Evolutionary conservation across 108 stramenopile genomes (phyloP), one percentile per base, ranked within the genome.

Genomic region (Pseudonitzschia multistriata): DNA sequence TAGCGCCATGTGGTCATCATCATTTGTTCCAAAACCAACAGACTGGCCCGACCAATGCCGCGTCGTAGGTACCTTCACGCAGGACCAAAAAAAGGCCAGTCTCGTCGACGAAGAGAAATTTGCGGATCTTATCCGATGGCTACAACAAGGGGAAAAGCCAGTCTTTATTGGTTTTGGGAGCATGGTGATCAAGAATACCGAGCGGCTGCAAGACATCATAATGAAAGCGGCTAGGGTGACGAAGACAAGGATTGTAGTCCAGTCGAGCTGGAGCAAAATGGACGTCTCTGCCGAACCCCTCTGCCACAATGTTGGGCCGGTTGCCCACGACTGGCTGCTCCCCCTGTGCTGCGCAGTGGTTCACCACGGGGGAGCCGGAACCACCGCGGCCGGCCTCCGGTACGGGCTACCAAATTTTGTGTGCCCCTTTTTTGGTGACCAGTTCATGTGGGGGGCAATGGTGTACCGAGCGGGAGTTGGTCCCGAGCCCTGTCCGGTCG

Each of bases 321-420:
- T 82, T 28, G 83, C 89, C 29, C 89, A 94, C 66, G 93, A 88
- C 74, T 88, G 83, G 82, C 66, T 91, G 15, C 77, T 94, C 30
- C 85, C 85, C 27, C 85, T 74, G 45, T 81, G 79, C 49, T 80
- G 78, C 71, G 88, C 81, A 28, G 87, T 94, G 36, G 78, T 88
- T 53, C 93, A 94, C 74, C 93, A 94, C 71, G 93, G 91, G 24
- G 93, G 93, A 31, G 93, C 93, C 6, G 93, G 93, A 34, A 94
- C 93, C 28, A 86, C 84, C 0, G 87, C 90, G 11, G 85, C 88
- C 1, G 93, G 87, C 14, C 64, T 94, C 19, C 73, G 85, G 7
- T 78, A 82, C 62, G 85, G 84, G 5, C 66, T 84, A 14, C 93
- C 93, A 5, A 86, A 85, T 15, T 66, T 94, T 22, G 77, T 94